Evolutionary conservation across 140 eudicot genomes (phyloP).

Genomic region (Flaveria floridana): DNA sequence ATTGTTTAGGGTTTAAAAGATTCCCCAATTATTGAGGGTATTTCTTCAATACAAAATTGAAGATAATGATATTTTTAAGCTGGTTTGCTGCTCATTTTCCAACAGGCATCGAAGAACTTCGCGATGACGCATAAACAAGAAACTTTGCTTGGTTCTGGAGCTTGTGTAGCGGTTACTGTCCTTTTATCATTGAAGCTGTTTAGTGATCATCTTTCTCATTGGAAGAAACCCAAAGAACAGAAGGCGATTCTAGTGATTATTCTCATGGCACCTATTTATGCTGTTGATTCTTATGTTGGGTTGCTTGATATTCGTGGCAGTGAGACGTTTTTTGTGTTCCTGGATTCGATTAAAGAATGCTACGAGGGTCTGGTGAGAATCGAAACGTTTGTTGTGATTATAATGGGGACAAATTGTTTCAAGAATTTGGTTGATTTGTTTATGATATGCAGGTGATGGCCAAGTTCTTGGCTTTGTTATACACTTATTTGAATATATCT

Average conservation of each 20-base stretch:
- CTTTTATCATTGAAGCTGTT: constrained; percentile 62
- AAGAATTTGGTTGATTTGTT: constrained; percentile 5
- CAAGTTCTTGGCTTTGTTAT: constrained; percentile 77
- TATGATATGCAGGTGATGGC: constrained; percentile 76
- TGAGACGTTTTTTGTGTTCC: constrained; percentile 64
- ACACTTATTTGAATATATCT: constrained; percentile 86
- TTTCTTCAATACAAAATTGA: neutral
- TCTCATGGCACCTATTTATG: constrained; percentile 83
- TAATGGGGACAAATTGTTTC: neutral
- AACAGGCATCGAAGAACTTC: constrained; percentile 26
- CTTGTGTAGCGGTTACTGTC: constrained; percentile 56
- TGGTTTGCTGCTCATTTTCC: constrained; percentile 30
- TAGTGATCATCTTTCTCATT: constrained; percentile 52
- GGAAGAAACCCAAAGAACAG: constrained; percentile 94
- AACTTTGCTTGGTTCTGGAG: constrained; percentile 59
- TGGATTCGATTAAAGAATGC: constrained; percentile 89
- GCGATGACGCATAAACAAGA: constrained; percentile 59
- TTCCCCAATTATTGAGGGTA: neutral
- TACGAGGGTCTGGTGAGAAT: constrained; percentile 79
- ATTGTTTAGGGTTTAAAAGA: neutral
- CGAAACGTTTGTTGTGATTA: neutral
- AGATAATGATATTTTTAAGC: constrained; percentile 15
- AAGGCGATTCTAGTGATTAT: constrained; percentile 76
- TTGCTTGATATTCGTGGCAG: constrained; percentile 73
- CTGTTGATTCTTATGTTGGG: constrained; percentile 72